Percentiles rank a stretch among this genome's conserved stretches.
Conservation (phyloP, 2,329 filamentous ascomycete genomes). For the Exophiala sideris region DNA sequence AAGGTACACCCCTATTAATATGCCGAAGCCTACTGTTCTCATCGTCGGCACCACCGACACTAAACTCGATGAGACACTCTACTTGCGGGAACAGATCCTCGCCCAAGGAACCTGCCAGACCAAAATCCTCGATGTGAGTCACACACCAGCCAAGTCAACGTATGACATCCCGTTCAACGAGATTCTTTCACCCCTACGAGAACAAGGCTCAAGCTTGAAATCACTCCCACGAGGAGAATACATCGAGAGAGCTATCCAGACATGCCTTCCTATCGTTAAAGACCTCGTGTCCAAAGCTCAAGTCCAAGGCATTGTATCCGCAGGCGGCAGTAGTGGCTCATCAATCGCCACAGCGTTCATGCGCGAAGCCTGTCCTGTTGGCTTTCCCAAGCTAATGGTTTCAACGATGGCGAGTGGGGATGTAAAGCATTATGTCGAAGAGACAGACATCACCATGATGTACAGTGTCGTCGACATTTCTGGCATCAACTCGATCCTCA, state of each 20-base stretch:
- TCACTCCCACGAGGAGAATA: constrained; percentile 52
- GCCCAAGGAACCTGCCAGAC: constrained; percentile 34
- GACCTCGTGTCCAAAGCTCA: constrained; percentile 36
- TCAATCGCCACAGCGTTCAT: constrained; percentile 60
- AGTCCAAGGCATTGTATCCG: constrained; percentile 57
- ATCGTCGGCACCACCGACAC: constrained; percentile 64
- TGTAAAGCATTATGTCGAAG: constrained; percentile 61
- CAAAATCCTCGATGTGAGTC: constrained; percentile 56
- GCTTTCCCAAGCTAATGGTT: constrained; percentile 67
- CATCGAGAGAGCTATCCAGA: constrained; percentile 54
- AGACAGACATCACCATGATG: constrained; percentile 67
- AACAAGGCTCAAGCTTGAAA: constrained; percentile 33
- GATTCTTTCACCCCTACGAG: constrained; percentile 40
- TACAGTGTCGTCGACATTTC: constrained; percentile 70
- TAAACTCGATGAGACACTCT: constrained; percentile 59
- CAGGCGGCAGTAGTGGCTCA: constrained; percentile 63
- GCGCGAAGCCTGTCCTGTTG: constrained; percentile 57
- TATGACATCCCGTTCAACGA: constrained; percentile 41
- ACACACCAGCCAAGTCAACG: constrained; percentile 32
- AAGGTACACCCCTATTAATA: constrained; percentile 2
- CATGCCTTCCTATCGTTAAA: constrained; percentile 44
- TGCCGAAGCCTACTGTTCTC: constrained; percentile 43
- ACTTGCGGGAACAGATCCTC: constrained; percentile 49
- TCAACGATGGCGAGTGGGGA: constrained; percentile 68
- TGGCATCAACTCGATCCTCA: constrained; percentile 60